phyloP scores from a whole-genome alignment of 345 rosid genomes.

The Brassica napus region DNA sequence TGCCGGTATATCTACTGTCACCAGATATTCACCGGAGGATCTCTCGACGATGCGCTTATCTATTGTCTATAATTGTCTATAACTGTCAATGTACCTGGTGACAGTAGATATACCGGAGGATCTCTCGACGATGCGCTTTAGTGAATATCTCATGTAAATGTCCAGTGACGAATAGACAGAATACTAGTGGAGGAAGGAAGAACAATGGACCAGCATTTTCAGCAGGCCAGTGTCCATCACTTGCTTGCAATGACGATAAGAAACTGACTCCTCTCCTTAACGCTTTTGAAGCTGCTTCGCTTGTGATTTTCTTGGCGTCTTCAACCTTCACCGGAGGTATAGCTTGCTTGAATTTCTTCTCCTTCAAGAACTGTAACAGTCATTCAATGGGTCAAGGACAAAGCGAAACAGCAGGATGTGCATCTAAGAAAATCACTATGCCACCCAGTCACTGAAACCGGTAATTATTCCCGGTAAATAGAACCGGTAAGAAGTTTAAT shows the following conservation, averaged over 20 bases:
- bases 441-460: neutral
- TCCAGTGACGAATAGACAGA: conserved; percentile 48
- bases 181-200: conserved; percentile 62
- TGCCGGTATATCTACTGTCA: no score
- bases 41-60: no score
- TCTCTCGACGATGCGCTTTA: conserved; percentile 47
- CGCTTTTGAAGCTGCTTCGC: conserved; percentile 51
- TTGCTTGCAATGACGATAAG: conserved; percentile 61
- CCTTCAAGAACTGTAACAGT: conserved; percentile 51
- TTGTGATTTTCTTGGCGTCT: conserved; percentile 46
- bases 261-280: conserved; percentile 49
- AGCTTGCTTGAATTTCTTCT: conserved; percentile 55
- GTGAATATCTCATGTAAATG: conserved; percentile 44
- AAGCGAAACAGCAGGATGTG: neutral
- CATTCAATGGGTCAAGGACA: neutral
- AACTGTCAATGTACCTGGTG: conserved; percentile 43
- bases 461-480: neutral
- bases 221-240: conserved; percentile 71
- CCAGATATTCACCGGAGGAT: no score
- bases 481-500: neutral
- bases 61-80: neutral
- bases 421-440: neutral
- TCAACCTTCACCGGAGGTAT: conserved; percentile 50
- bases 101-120: conserved; percentile 49
- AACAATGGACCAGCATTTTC: conserved; percentile 65